Evolutionary conservation across 768 basidiomycete species (phyloP).

Genomic region (Cyclocybe aegerita): DNA sequence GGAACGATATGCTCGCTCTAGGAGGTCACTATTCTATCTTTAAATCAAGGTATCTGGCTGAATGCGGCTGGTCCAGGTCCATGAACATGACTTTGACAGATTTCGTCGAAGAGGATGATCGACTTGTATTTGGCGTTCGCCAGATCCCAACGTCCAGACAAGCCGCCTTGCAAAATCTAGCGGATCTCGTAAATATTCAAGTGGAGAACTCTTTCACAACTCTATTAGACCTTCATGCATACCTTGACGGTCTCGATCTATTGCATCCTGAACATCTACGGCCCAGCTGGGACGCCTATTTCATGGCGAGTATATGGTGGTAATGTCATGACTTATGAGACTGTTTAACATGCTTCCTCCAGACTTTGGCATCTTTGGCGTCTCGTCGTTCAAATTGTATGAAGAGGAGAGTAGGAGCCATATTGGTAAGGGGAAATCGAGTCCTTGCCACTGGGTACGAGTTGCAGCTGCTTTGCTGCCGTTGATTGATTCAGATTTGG

Average conservation of each 20-base stretch:
- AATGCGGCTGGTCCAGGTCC: constrained; percentile 3
- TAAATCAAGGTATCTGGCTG: background rate
- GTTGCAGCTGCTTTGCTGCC: background rate
- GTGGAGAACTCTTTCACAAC: constrained; percentile 65
- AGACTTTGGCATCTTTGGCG: constrained; percentile 90
- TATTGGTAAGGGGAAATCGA: constrained; percentile 83
- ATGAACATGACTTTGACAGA: constrained; percentile 52
- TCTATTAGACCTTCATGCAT: constrained; percentile 49
- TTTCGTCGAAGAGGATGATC: constrained; percentile 77
- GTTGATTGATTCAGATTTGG: constrained; percentile 2
- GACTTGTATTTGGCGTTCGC: constrained; percentile 54
- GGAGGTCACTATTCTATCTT: constrained; percentile 35
- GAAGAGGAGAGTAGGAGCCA: constrained; percentile 94
- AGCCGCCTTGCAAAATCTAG: constrained; percentile 29
- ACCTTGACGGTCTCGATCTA: constrained; percentile 72
- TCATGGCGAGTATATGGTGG: constrained; percentile 66
- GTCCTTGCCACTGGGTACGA: constrained; percentile 77
- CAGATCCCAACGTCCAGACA: constrained; percentile 7
- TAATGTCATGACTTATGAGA: background rate
- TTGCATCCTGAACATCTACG: constrained; percentile 73
- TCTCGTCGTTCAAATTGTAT: constrained; percentile 93
- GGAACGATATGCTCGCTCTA: constrained; percentile 62
- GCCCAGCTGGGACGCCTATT: constrained; percentile 95
- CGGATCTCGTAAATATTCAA: constrained; percentile 58
- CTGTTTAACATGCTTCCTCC: background rate